Evolutionary conservation across 2,329 filamentous ascomycete species (phyloP).

Genomic region (Verticillium klebahnii): DNA sequence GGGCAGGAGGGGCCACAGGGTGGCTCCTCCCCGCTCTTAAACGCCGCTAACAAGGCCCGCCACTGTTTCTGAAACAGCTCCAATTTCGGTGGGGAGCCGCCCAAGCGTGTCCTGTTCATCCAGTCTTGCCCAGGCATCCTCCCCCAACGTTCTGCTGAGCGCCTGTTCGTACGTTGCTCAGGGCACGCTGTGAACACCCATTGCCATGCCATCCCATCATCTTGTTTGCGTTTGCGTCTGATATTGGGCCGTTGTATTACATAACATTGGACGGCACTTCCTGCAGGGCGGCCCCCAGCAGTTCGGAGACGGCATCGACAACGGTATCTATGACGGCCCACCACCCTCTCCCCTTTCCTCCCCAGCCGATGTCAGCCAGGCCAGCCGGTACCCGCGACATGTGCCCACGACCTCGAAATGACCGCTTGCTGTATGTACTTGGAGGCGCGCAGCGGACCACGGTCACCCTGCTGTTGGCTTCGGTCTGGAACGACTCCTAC

Average conservation of each 20-base stretch:
- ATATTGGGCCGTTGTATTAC: neutral
- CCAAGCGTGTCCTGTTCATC: constrained; percentile 7
- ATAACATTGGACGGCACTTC: neutral
- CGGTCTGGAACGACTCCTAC: neutral
- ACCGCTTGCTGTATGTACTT: neutral
- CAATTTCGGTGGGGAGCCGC: constrained; percentile 14
- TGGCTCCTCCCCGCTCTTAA: constrained; percentile 3
- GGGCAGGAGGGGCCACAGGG: neutral
- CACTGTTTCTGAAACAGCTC: constrained; percentile 12
- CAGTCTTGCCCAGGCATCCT: constrained; percentile 6
- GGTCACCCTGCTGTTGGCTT: neutral
- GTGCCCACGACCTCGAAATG: neutral
- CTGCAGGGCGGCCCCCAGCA: neutral
- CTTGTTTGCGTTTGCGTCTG: neutral
- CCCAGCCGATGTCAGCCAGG: too few relatives aligned
- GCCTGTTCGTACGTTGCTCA: neutral
- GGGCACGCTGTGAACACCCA: neutral
- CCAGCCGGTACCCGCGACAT: too few relatives aligned
- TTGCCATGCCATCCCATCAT: neutral
- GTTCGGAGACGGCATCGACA: neutral
- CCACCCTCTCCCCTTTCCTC: too few relatives aligned
- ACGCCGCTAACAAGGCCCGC: constrained; percentile 6
- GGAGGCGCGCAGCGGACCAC: neutral
- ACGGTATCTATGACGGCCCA: neutral
- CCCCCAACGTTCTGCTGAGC: neutral